Conservation (phyloP, 768 basidiomycete genomes). For the Podaxis sp. region DNA sequence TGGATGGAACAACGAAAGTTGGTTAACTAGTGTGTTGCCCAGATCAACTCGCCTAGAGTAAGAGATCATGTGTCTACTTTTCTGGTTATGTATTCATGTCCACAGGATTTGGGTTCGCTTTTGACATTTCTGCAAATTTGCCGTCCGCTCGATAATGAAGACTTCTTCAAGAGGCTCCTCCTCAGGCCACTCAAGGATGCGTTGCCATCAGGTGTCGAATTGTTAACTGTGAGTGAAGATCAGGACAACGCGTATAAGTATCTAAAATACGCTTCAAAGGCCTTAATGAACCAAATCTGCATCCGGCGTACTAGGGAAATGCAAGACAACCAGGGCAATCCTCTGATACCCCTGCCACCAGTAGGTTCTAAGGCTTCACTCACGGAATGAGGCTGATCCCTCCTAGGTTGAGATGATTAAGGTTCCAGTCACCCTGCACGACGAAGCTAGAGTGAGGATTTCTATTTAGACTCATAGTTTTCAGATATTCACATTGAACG, state of each 20-base stretch:
- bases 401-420: constrained; percentile 74
- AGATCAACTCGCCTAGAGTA: constrained; percentile 83
- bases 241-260: constrained; percentile 11
- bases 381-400: not conserved
- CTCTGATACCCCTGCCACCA: constrained; percentile 74
- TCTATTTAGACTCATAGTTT: not conserved
- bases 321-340: constrained; percentile 76
- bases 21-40: constrained; percentile 4
- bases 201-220: constrained; percentile 62
- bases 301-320: constrained; percentile 89
- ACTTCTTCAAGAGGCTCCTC: constrained; percentile 78
- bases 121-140: constrained; percentile 87
- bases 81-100: not conserved
- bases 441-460: constrained; percentile 59
- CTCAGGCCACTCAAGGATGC: constrained; percentile 77
- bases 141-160: constrained; percentile 77
- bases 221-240: constrained; percentile 58
- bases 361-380: constrained; percentile 29
- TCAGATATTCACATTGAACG: constrained; percentile 9
- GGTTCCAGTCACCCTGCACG: constrained; percentile 64
- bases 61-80: not conserved
- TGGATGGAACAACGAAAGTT: constrained; percentile 1
- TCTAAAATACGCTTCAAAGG: constrained; percentile 37
- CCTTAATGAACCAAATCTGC: constrained; percentile 75
- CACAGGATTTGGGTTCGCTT: constrained; percentile 83